Conservation (phyloP, 2,329 filamentous ascomycete genomes). For the Ophiosphaerella korrae region DNA sequence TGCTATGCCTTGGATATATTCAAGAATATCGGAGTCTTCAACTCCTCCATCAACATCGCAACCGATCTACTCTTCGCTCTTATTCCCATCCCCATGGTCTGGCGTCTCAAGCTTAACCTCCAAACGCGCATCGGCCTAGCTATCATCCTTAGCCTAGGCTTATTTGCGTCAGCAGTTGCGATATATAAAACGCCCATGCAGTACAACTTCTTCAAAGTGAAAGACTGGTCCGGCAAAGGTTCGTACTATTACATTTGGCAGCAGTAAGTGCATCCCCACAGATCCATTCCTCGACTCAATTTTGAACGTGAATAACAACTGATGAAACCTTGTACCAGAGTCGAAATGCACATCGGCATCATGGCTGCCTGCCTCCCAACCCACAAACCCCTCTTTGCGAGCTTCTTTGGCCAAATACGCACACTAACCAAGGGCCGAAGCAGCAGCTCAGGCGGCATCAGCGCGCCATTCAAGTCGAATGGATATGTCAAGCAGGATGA, state of each 20-base stretch:
- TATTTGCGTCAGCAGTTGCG: conserved; percentile 39
- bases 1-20: conserved; percentile 48
- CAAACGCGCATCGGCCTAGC: conserved; percentile 47
- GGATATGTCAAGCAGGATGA: conserved; percentile 24
- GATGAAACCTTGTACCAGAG: conserved; percentile 27
- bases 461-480: conserved; percentile 18
- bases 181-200: conserved; percentile 32
- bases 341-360: conserved; percentile 42
- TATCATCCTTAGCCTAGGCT: conserved; percentile 43
- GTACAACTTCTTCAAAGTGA: conserved; percentile 37
- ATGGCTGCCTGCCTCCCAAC: conserved; percentile 37
- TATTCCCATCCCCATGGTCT: conserved; percentile 51
- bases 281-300: no score
- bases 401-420: conserved; percentile 27
- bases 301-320: conserved; percentile 5
- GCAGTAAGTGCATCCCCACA: conserved; percentile 13
- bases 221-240: conserved; percentile 30
- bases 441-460: conserved; percentile 13
- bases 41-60: conserved; percentile 49
- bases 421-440: conserved; percentile 23
- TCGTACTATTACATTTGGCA: conserved; percentile 36
- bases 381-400: conserved; percentile 33
- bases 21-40: conserved; percentile 53
- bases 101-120: conserved; percentile 49
- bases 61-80: conserved; percentile 50